Conservation (phyloP, 2,329 filamentous ascomycete genomes). For the Neophaeococcomyces aloes region DNA sequence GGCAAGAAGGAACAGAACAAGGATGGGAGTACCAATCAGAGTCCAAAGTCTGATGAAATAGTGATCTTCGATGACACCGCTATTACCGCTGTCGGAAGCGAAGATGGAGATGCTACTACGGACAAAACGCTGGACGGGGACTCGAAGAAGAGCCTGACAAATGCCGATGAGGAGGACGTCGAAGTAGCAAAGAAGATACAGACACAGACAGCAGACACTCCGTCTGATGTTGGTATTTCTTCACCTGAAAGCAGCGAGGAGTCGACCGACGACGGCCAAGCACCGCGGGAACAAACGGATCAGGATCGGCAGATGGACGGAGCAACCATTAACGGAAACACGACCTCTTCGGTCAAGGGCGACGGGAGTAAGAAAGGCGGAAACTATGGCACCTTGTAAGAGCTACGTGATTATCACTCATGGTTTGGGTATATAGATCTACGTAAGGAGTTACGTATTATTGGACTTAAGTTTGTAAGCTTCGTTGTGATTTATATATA, state of each 20-base stretch:
- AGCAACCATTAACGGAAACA: neutral
- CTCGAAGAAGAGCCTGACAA: neutral
- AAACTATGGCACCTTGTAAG: constrained; percentile 2
- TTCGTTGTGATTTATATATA: no score
- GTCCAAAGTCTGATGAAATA: neutral
- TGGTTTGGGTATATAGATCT: no score
- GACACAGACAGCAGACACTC: neutral
- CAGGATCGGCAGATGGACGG: neutral
- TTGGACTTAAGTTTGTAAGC: no score
- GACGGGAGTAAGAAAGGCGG: neutral
- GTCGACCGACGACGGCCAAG: neutral
- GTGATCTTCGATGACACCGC: constrained; percentile 1
- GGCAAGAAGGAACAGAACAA: constrained; percentile 1
- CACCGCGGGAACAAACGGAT: neutral
- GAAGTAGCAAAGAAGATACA: neutral
- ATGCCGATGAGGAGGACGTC: neutral
- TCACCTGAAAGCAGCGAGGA: neutral
- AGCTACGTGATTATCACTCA: neutral
- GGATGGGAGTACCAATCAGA: neutral
- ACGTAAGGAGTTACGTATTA: no score
- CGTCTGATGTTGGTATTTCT: neutral
- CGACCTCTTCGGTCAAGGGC: neutral
- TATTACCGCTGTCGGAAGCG: neutral
- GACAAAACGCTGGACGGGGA: neutral
- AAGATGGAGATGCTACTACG: neutral